Conservation (phyloP, 495 filamentous ascomycete genomes). For the Talaromyces borbonicus region DNA sequence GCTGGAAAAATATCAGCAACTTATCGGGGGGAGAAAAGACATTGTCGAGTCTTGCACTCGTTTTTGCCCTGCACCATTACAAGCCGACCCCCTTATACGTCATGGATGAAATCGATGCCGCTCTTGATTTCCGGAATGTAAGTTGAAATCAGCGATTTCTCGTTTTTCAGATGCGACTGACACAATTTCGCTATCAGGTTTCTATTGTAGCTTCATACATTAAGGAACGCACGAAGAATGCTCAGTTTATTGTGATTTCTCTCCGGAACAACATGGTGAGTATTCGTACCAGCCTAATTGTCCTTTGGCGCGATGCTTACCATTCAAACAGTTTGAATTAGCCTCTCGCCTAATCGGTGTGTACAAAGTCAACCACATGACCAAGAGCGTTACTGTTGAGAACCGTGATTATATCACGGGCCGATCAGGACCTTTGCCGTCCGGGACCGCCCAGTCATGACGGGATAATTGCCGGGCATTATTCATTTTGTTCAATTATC, state of each 20-base stretch:
- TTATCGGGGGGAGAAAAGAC: constrained; percentile 95
- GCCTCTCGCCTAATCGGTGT: constrained; percentile 88
- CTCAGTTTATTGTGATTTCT: constrained; percentile 97
- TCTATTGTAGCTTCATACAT: constrained; percentile 98
- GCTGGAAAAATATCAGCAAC: constrained; percentile 98
- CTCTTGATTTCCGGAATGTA: constrained; percentile 94
- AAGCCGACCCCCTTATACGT: constrained; percentile 97
- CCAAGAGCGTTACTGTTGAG: constrained; percentile 92
- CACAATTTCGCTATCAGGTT: constrained; percentile 44
- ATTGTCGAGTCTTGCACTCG: constrained; percentile 81
- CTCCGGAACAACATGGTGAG: constrained; percentile 89
- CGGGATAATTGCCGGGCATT: background rate
- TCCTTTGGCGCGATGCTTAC: background rate
- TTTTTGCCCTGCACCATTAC: constrained; percentile 96
- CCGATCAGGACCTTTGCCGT: constrained; percentile 14
- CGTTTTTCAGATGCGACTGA: too few species aligned
- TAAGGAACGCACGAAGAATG: constrained; percentile 97
- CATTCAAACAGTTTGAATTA: constrained; percentile 63
- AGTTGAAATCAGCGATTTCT: constrained; percentile 26
- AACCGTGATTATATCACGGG: constrained; percentile 70
- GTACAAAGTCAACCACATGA: constrained; percentile 99
- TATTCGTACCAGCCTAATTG: background rate
- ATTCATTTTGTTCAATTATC: background rate
- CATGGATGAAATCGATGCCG: constrained; percentile 99
- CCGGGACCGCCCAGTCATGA: constrained; percentile 1